A percentile compares a stretch with the other conserved stretches of the same genome.
phyloP scores from a whole-genome alignment of 192 early-diverging fungal genomes.

The Linderina pennispora region DNA sequence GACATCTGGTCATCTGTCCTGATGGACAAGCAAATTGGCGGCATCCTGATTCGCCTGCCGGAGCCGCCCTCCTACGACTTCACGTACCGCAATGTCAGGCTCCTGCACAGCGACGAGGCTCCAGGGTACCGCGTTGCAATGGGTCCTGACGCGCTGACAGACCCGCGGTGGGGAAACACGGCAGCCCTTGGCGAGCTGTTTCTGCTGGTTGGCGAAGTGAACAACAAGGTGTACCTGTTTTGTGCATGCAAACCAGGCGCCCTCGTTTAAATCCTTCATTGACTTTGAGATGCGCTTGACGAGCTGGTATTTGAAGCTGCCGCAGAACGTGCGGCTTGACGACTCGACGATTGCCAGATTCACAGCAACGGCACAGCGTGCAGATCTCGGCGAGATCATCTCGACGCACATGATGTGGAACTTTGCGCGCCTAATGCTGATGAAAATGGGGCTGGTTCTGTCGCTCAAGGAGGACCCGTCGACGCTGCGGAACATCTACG shows the following conservation, averaged over 20 bases:
- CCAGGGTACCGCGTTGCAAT: slow-evolving; percentile 31
- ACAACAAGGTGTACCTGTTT: slow-evolving; percentile 37
- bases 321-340: slow-evolving; percentile 36
- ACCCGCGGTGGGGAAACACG: slow-evolving; percentile 30
- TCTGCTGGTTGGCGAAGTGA: slow-evolving; percentile 37
- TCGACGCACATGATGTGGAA: slow-evolving; percentile 44
- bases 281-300: slow-evolving; percentile 45
- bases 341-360: slow-evolving; percentile 29
- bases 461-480: slow-evolving; percentile 37
- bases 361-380: slow-evolving; percentile 29
- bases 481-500: slow-evolving; percentile 41
- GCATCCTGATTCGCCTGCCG: slow-evolving; percentile 33
- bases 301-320: slow-evolving; percentile 34
- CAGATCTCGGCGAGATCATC: slow-evolving; percentile 41
- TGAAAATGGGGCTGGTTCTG: slow-evolving; percentile 45
- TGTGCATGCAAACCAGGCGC: slow-evolving; percentile 24
- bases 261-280: slow-evolving; percentile 34
- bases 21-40: slow-evolving; percentile 45
- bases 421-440: slow-evolving; percentile 43
- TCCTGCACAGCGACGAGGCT: slow-evolving; percentile 9
- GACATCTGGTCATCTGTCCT: slow-evolving; percentile 44
- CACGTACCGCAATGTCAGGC: slow-evolving; percentile 25
- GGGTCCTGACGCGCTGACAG: slow-evolving; percentile 18
- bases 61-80: slow-evolving; percentile 34
- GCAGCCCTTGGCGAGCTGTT: slow-evolving; percentile 38